Percentiles rank a stretch among this genome's conserved stretches.
These are phyloP conservation scores for Apiospora rasikravindrae DNA, from an alignment of 2,329 filamentous ascomycete genomes.

Conservation along the genomic window DNA sequence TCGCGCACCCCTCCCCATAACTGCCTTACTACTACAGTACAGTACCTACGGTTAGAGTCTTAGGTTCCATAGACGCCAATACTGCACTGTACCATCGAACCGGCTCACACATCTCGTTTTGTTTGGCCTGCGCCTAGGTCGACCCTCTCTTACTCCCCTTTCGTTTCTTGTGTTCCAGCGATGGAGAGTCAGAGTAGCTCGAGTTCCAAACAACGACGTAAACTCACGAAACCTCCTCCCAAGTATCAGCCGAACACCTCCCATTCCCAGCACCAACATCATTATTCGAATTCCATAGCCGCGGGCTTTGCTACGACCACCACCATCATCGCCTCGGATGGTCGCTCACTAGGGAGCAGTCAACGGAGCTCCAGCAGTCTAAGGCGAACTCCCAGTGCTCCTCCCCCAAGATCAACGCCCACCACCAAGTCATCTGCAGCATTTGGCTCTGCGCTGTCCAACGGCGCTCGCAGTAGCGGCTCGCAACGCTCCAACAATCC, in stretches of 20 bases:
- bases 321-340: conserved; percentile 15
- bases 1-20: conserved; percentile 16
- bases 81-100: conserved; percentile 16
- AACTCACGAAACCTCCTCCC: conserved; percentile 65
- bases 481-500: conserved; percentile 50
- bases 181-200: conserved; percentile 49
- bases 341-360: conserved; percentile 55
- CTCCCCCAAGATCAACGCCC: conserved; percentile 43
- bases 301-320: conserved; percentile 42
- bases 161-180: conserved; percentile 17
- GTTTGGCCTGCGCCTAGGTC: conserved; percentile 15
- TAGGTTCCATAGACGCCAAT: conserved; percentile 15
- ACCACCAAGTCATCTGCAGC: conserved; percentile 38
- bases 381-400: conserved; percentile 65
- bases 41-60: not conserved
- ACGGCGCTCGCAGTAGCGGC: conserved; percentile 19
- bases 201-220: conserved; percentile 58
- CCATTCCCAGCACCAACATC: conserved; percentile 45
- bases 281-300: conserved; percentile 52
- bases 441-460: conserved; percentile 45
- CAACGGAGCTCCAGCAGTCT: conserved; percentile 69
- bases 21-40: not conserved
- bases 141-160: conserved; percentile 16
- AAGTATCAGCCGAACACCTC: conserved; percentile 17
- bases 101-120: conserved; percentile 16